These are phyloP conservation scores for Epicoccum sorghinum DNA, from an alignment of 2,329 filamentous ascomycete species.

Conservation along the genomic window DNA sequence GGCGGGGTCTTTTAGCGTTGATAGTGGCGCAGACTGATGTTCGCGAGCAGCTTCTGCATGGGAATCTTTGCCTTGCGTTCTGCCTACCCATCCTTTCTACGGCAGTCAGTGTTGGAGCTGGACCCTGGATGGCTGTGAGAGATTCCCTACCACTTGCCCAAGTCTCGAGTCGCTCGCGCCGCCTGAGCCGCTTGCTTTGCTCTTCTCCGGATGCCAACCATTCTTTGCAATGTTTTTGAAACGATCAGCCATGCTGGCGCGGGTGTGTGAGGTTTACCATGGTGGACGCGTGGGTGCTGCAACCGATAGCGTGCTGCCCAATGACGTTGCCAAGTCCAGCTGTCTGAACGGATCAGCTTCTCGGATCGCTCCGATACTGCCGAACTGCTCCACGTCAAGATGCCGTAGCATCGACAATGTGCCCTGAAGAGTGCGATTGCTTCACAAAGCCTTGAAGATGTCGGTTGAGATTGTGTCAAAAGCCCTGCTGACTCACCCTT, in stretches of 20 bases:
- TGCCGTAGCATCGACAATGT: background rate
- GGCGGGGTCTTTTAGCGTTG: constrained; percentile 74
- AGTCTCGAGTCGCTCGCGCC: constrained; percentile 56
- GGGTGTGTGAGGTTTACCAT: constrained; percentile 17
- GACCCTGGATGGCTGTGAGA: constrained; percentile 17
- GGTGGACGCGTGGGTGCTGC: constrained; percentile 10
- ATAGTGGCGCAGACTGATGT: constrained; percentile 68
- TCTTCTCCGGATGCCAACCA: constrained; percentile 55
- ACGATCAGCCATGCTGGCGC: constrained; percentile 39
- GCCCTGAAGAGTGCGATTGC: too few relatives aligned
- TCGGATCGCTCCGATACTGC: background rate
- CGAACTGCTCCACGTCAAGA: background rate
- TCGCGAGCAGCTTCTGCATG: constrained; percentile 45
- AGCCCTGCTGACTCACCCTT: background rate
- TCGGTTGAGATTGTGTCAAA: background rate
- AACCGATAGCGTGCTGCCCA: constrained; percentile 18
- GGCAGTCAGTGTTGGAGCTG: constrained; percentile 17
- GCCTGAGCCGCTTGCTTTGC: constrained; percentile 40
- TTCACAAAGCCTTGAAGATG: background rate
- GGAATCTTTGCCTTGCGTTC: constrained; percentile 54
- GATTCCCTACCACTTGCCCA: constrained; percentile 60
- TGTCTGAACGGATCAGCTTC: background rate
- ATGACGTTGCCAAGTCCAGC: constrained; percentile 31
- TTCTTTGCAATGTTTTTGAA: constrained; percentile 52
- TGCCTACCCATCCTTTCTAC: constrained; percentile 65